Evolutionary conservation across 2,329 filamentous ascomycete species (phyloP), one percentile per base, ranked within the genome.

Genomic region (Xylariaceae sp.): DNA sequence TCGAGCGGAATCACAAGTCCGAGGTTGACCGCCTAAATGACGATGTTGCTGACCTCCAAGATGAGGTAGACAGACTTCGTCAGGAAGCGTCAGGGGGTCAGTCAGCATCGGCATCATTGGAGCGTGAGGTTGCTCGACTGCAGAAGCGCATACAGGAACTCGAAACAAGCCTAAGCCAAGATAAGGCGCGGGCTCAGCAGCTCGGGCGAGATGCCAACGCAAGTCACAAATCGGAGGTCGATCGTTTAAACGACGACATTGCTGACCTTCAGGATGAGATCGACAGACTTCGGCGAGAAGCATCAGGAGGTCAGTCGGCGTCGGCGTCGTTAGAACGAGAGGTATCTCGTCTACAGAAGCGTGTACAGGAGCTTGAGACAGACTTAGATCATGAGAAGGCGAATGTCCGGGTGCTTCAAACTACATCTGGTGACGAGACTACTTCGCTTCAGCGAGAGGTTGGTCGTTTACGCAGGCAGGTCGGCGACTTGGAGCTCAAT

Each of bases 161-260:
- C 2, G 65, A 67, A 49, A 56, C 43, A 18, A 62, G 48, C 32
- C 40, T 67, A 10, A 59, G 55, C 18, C 56, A 55, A 19, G 88
- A 91, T 70, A 91, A 90, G 69, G 81, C 85, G 48, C 73, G 89
- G 10, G 75, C 92, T 14, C 86, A 90, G 67, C 82, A 79, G 45
- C 82, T 82, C 48, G 85, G 89, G 60, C 84, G 83, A 55, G 79
- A 85, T 54, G 74, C 89, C 29, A 77, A 79, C 54, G 70, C 74
- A 44, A 78, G 84, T 61, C 81, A 84, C 58, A 80, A 78, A 58
- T 70, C 72, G 18, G 82, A 86, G 60, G 73, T 85, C 42, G 79
- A 82, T 50, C 77, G 75, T 19, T 70, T 84, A 56, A 63, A 67
- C 19, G 57, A 73, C 52, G 76, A 83, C 74, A 82, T 79, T 40